Evolutionary conservation across 768 basidiomycete genomes (phyloP), one percentile per base, ranked within the genome.

Genomic region (Psilocybe subaeruginosa): DNA sequence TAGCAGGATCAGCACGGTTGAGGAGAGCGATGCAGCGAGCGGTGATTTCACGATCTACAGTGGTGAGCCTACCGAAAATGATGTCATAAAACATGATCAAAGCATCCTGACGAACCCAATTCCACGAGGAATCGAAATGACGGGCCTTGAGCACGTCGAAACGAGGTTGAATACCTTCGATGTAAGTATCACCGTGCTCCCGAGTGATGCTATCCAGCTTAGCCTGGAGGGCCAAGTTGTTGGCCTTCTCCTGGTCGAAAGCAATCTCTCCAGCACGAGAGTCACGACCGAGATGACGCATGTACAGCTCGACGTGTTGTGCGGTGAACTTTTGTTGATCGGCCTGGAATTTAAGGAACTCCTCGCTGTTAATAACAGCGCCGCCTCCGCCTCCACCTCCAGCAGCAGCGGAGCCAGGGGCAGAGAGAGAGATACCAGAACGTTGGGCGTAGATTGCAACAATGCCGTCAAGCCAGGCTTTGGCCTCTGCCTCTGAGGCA

Each of bases 61-160:
- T 95, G 23, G 90, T 95, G 58, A 97, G 85, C 48, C 91, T 89
- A 51, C 97, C 97, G 67, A 95, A 95, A 68, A 99, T 95, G 77
- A 99, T 97, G 74, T 99, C 97, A 76, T 96, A 98, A 79, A 89
- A 99, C 94, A 99, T 96, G 61, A 94, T 80, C 29, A 99, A 81
- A 14, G 95, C 94, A 63, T 97, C 96, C 78, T 99, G 97, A 62
- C 97, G 90, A 48, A 91, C 97, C 97, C 97, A 99, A 72, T 99
- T 99, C 97, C 97, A 99, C 5, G 92, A 95, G 2, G 97, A 99
- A 73, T 99, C 96, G 81, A 99, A 99, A 72, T 91, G 95, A 49
- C 97, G 92, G 11, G 96, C 97, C 77, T 99, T 99, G 69, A 98
- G 82, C 2, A 93, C 89, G 70, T 97, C 93, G 76, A 99, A 99